Base-by-base conservation (phyloP, 352 stramenopile genomes). In the Globisporangium nodosum region DNA sequence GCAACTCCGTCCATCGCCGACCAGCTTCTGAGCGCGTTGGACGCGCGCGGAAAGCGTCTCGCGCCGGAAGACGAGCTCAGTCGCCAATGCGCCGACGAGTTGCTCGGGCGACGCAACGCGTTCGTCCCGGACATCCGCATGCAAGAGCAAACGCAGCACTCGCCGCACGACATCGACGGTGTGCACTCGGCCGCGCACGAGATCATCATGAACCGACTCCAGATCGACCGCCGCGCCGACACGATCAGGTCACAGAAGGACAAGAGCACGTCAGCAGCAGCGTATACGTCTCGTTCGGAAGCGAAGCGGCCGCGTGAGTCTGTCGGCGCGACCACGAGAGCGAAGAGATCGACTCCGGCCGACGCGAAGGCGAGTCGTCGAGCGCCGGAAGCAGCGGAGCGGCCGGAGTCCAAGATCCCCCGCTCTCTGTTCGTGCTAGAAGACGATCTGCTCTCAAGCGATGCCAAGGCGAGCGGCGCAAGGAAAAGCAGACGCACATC, bases 51-150 rank as follows among this genome's bases (percentile, higher is more conserved):
- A 37, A 60, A 67, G 43, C 24, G 52, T 20, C 54, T 57, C 5
- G 30, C 64, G 45, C 68, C 57, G 18, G 61, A 76, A 31, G 52
- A 79, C 20, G 62, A 75, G 21, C 35, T 75, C 33, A 79, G 66
- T 45, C 69, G 65, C 0, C 69, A 81, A 30, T 90, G 75, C 21
- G 76, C 65, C 3, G 76, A 87, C 7, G 52, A 69, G 46, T 49
- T 90, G n/a, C 63, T 90, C 15, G 80, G 80, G 46, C 70, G 76
- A 16, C 68, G 60, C 18, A 90, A 90, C 27, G 76, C 66, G 11
- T 90, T 88, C 53, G 63, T 64, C 7, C 61, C 61, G 1, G 63
- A 73, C 11, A 51, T 74, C 9, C 60, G 60, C 21, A 55, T 58
- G 49, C 0, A 31, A 27, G 24, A 64, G 30, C 43, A 54, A 4